These are phyloP conservation scores for Chaetomiaceae sp. DNA, from an alignment of 2,329 filamentous ascomycete genomes.

Conservation along the genomic window DNA sequence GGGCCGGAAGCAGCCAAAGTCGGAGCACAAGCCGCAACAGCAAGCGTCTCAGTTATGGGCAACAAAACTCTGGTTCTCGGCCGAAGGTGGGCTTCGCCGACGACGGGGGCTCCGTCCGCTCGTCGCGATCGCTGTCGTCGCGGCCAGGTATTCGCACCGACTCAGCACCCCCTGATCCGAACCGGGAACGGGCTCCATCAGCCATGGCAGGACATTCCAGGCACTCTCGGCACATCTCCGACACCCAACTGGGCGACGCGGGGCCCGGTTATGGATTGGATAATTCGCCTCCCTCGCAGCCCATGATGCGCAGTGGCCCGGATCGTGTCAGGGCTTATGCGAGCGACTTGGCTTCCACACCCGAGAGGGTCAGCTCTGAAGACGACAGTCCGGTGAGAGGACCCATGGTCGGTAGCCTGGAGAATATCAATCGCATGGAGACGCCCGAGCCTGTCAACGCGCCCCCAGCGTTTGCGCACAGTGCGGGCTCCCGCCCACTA, in stretches of 20 bases:
- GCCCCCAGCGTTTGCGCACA: constrained; percentile 77
- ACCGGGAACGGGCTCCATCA: constrained; percentile 35
- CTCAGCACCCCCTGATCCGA: constrained; percentile 45
- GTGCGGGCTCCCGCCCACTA: constrained; percentile 64
- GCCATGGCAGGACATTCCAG: constrained; percentile 32
- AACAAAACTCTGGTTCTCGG: constrained; percentile 33
- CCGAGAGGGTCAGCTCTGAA: constrained; percentile 54
- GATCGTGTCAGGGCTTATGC: constrained; percentile 31
- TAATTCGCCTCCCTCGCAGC: constrained; percentile 20
- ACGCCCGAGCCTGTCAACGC: constrained; percentile 72
- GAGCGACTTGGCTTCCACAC: constrained; percentile 43
- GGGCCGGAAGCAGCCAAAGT: constrained; percentile 39
- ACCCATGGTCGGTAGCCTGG: constrained; percentile 47
- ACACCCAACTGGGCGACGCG: constrained; percentile 35
- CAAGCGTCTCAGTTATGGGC: constrained; percentile 52
- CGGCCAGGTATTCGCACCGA: constrained; percentile 43
- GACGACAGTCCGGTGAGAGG: constrained; percentile 44
- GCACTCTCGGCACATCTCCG: constrained; percentile 47
- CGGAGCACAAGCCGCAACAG: constrained; percentile 56
- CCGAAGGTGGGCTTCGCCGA: constrained; percentile 57
- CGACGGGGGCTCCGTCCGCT: constrained; percentile 45
- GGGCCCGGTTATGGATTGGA: constrained; percentile 25
- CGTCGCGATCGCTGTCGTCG: constrained; percentile 49
- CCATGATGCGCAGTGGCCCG: constrained; percentile 20
- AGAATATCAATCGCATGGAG: constrained; percentile 51